These are phyloP conservation scores for Linum tenue DNA, from an alignment of 345 rosid genomes.

Conservation along the genomic window DNA sequence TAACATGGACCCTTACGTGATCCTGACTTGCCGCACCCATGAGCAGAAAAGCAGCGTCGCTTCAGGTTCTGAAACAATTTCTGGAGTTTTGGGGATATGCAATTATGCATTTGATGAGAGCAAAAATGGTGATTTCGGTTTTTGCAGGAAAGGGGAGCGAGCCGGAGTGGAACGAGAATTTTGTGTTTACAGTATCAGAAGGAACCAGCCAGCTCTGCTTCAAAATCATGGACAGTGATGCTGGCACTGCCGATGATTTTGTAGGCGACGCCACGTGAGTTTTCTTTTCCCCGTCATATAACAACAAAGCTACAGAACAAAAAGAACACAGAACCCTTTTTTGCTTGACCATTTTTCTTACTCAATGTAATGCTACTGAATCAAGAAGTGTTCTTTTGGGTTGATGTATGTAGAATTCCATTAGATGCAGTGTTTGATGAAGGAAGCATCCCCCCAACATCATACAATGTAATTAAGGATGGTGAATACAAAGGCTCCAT, in stretches of 20 bases:
- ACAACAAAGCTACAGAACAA: no score
- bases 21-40: constrained; percentile 56
- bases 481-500: constrained; percentile 57
- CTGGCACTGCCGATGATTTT: constrained; percentile 40
- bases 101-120: not conserved
- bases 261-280: constrained; percentile 70
- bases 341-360: not conserved
- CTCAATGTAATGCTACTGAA: not conserved
- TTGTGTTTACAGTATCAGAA: constrained; percentile 48
- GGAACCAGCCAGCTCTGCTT: constrained; percentile 38
- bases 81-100: no score
- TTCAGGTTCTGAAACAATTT: constrained; percentile 29
- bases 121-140: not conserved
- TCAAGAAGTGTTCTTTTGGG: not conserved
- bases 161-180: constrained; percentile 81
- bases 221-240: constrained; percentile 68
- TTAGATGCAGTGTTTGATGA: constrained; percentile 49
- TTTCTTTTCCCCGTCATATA: not conserved
- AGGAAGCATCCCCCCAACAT: constrained; percentile 42
- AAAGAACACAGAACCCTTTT: not conserved
- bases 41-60: constrained; percentile 66
- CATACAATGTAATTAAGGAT: constrained; percentile 71
- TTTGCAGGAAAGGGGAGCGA: constrained; percentile 35
- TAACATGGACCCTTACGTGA: constrained; percentile 64
- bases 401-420: constrained; percentile 36